phyloP scores from a whole-genome alignment of 1,284 basidiomycete species.

The Tilletia setariae region DNA sequence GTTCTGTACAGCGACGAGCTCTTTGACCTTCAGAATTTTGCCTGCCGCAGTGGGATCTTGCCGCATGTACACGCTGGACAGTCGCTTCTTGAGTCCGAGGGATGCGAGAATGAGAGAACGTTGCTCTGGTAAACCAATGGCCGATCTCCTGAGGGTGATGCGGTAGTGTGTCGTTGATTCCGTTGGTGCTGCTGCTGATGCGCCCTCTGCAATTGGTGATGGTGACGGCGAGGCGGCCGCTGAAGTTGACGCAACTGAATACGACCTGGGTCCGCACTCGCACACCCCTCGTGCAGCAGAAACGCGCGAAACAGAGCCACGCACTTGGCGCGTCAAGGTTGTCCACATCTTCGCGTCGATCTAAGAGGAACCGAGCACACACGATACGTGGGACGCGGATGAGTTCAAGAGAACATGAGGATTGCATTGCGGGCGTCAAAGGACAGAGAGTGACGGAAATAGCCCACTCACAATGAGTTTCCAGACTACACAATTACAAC shows the following conservation, averaged over 20 bases:
- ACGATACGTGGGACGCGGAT: neutral
- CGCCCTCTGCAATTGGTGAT: neutral
- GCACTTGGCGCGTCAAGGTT: too few species aligned
- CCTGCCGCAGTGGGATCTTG: slow-evolving; percentile 73
- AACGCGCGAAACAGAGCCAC: neutral
- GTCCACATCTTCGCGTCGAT: too few species aligned
- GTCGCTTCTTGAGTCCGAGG: slow-evolving; percentile 72
- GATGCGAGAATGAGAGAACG: slow-evolving; percentile 71
- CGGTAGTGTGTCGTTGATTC: slow-evolving; percentile 68
- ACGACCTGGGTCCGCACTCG: neutral
- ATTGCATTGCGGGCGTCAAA: neutral
- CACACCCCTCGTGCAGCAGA: neutral
- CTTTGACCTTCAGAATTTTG: slow-evolving; percentile 76
- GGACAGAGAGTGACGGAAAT: neutral
- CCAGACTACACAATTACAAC: too few species aligned
- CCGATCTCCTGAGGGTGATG: slow-evolving; percentile 77
- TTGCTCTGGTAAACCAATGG: slow-evolving; percentile 70
- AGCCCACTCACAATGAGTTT: neutral
- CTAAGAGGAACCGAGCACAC: neutral
- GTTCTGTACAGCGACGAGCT: slow-evolving; percentile 79
- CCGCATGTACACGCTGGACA: slow-evolving; percentile 75
- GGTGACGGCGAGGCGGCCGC: neutral
- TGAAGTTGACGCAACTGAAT: neutral
- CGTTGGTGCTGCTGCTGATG: neutral
- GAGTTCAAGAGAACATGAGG: neutral